Conservation (phyloP, 2,329 filamentous ascomycete species). For the Monosporascus sp. region DNA sequence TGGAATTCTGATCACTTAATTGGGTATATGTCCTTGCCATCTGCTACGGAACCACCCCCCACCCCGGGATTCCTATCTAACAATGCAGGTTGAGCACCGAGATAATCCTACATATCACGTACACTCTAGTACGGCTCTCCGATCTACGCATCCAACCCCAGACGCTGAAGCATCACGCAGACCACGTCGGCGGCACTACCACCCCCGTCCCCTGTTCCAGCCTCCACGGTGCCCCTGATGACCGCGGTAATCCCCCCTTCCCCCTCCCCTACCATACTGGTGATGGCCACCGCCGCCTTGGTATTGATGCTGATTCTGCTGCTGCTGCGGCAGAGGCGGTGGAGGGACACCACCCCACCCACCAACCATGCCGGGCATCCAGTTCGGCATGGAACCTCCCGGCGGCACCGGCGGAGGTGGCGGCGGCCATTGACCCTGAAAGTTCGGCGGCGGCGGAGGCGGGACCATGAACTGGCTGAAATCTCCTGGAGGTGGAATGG, state of each 20-base stretch:
- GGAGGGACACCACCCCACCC: slow-evolving; percentile 15
- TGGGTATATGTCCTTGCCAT: too few relatives aligned
- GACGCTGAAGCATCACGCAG: background rate
- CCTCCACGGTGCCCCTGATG: slow-evolving; percentile 20
- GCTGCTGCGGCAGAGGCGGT: slow-evolving; percentile 19
- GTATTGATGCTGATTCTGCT: slow-evolving; percentile 9
- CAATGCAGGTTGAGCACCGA: background rate
- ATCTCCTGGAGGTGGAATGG: slow-evolving; percentile 15
- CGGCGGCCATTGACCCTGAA: slow-evolving; percentile 18
- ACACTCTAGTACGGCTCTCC: background rate
- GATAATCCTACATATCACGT: background rate
- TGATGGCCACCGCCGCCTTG: slow-evolving; percentile 17
- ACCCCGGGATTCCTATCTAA: background rate
- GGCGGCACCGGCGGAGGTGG: slow-evolving; percentile 17
- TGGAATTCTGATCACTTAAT: too few relatives aligned
- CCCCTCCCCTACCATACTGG: slow-evolving; percentile 23
- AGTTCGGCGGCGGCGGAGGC: slow-evolving; percentile 22
- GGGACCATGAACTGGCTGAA: slow-evolving; percentile 20
- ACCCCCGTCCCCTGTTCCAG: slow-evolving; percentile 20
- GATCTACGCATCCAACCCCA: background rate
- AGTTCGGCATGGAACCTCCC: slow-evolving; percentile 16
- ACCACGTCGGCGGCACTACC: slow-evolving; percentile 6
- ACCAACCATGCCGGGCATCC: slow-evolving; percentile 13
- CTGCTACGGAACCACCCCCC: too few relatives aligned
- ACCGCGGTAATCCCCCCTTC: slow-evolving; percentile 25